Conservation (phyloP, 176 grass and related monocot species). For the Aegilops tauschii region DNA sequence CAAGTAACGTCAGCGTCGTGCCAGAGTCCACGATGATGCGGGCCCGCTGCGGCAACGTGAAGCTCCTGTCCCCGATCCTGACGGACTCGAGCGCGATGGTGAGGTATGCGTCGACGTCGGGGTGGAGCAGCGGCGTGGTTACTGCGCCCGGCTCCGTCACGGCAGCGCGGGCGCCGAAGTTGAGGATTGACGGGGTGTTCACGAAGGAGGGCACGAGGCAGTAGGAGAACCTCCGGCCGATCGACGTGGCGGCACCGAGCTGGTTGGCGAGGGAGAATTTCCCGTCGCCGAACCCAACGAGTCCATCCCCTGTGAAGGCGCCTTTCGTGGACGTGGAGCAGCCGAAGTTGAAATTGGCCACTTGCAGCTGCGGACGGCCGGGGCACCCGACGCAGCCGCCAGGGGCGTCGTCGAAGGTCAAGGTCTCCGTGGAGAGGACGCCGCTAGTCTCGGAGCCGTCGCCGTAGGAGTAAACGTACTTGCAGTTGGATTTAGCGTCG, state of each 20-base stretch:
- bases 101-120: neutral
- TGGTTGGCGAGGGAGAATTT: constrained; percentile 54
- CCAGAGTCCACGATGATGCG: constrained; percentile 63
- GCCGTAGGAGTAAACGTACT: constrained; percentile 41
- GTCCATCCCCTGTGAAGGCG: constrained; percentile 28
- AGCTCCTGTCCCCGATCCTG: constrained; percentile 13
- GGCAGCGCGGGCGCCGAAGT: constrained; percentile 48
- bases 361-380: neutral
- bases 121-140: constrained; percentile 25
- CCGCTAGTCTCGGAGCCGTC: constrained; percentile 41
- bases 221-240: constrained; percentile 67
- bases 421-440: constrained; percentile 53
- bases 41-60: neutral
- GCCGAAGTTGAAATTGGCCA: constrained; percentile 41
- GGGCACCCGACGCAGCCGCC: neutral
- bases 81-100: constrained; percentile 46
- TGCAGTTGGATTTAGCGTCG: constrained; percentile 26
- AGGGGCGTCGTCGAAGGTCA: constrained; percentile 35
- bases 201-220: constrained; percentile 38
- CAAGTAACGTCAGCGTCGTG: constrained; percentile 42
- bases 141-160: constrained; percentile 25
- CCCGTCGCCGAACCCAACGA: constrained; percentile 53
- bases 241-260: neutral
- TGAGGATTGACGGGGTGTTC: constrained; percentile 35
- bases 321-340: constrained; percentile 35